Evolutionary conservation across 352 stramenopile genomes (phyloP).

Genomic region (Globisporangium nagaii): DNA sequence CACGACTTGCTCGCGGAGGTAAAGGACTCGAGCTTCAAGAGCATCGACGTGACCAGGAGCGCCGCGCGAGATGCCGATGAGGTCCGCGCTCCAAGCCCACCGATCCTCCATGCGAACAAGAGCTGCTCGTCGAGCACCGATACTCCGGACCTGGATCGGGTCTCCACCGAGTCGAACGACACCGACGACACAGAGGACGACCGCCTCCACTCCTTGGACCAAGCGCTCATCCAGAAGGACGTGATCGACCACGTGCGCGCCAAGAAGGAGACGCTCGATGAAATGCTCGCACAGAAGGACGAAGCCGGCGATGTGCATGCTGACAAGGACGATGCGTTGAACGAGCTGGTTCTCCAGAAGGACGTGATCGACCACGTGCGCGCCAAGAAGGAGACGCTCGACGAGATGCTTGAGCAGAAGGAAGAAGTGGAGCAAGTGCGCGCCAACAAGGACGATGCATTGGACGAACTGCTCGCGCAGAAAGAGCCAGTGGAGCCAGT

Average conservation of each 20-base stretch:
- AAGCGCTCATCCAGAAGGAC: too few species aligned
- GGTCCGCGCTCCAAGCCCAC: too few species aligned
- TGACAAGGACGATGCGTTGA: neutral
- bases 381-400: neutral
- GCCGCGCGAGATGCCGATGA: neutral
- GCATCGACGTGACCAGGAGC: neutral
- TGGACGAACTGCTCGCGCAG: too few species aligned
- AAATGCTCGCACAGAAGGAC: neutral
- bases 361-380: too few species aligned
- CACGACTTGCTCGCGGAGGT: neutral
- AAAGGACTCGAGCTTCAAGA: neutral
- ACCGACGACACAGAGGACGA: constrained; percentile 28
- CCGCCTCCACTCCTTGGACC: constrained; percentile 8
- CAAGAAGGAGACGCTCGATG: neutral
- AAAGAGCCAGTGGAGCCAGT: too few species aligned
- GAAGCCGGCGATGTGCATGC: neutral
- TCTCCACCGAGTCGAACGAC: constrained; percentile 18
- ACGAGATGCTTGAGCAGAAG: neutral
- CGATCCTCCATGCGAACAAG: neutral
- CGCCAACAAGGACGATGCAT: neutral
- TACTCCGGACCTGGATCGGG: constrained; percentile 8
- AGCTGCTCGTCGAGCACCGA: neutral
- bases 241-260: too few species aligned
- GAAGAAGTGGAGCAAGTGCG: neutral
- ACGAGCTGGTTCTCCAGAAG: too few species aligned